Base-by-base conservation (phyloP, 129 eudicot genomes). In the Lactuca sativa region DNA sequence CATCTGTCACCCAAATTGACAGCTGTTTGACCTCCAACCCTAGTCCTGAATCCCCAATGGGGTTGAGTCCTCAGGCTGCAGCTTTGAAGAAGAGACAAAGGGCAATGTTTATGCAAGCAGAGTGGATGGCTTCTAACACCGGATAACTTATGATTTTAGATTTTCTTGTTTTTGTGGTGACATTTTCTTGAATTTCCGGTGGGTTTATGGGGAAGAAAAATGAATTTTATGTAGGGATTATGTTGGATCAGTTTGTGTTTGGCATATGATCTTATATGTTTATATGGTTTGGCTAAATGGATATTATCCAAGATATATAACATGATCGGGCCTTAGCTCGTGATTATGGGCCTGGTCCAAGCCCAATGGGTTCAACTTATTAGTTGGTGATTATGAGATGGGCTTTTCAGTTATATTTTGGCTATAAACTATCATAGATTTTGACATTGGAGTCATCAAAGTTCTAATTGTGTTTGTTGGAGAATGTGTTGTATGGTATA, bases 51-150 rank as follows among this genome's bases (percentile, higher is more conserved):
- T 76, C 82, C 15, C 82, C 88, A 11, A 32, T 40, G 59, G 82
- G 77, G 18, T 62, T 59, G 4, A 81, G 81, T 58, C 72, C 85
- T 40, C 82, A 82, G 69, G 78, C 78, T 67, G 75, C 79, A 0
- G 82, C 82, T 17, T 17, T 76, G 44, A 84, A 85, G 78, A 90
- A 90, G 78, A 76, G 97, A 54, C 77, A 74, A 48, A 83, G 91
- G 74, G 79, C 84, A 13, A 53, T 76, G 62, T 59, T 86, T 31
- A 47, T 77, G 32, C 88, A 84, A 61, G 82, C 81, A 41, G 87
- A 80, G 69, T 87, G 95, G 95, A 82, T 69, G 85, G 77, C 82
- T 69, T 36, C 85, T 18, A 88, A 85, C 62, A 80, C 82, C 37
- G 81, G 86, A 72, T 86, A 62, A 69, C 38, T 65, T 66, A 9